These are phyloP conservation scores for Blastocrithidia nonstop DNA, from an alignment of 208 protist genomes.

Conservation along the genomic window DNA sequence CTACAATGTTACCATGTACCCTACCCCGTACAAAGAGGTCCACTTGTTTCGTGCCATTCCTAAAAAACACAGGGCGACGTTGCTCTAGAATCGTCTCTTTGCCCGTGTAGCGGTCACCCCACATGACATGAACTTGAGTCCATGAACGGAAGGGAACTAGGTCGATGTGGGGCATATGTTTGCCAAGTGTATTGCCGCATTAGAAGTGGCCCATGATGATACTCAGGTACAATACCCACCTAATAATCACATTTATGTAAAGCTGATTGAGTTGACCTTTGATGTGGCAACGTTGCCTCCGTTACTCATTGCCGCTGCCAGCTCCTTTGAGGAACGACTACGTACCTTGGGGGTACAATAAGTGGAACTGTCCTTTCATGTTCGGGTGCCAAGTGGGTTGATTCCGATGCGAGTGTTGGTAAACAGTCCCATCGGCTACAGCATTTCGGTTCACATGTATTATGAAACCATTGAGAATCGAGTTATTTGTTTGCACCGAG, in stretches of 20 bases:
- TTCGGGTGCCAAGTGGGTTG: slow-evolving; percentile 19
- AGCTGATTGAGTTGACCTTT: slow-evolving; percentile 72
- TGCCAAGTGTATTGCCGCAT: slow-evolving; percentile 47
- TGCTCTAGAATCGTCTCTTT: slow-evolving; percentile 87
- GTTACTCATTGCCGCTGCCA: slow-evolving; percentile 29
- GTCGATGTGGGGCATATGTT: slow-evolving; percentile 71
- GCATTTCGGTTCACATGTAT: slow-evolving; percentile 63
- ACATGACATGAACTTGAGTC: slow-evolving; percentile 58
- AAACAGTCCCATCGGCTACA: slow-evolving; percentile 59
- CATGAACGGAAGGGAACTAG: slow-evolving; percentile 55
- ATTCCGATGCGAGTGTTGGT: slow-evolving; percentile 80
- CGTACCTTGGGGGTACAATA: slow-evolving; percentile 49
- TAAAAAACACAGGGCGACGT: slow-evolving; percentile 27
- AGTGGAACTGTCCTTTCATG: slow-evolving; percentile 72
- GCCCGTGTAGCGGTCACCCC: slow-evolving; percentile 83
- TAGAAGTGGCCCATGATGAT: slow-evolving; percentile 64
- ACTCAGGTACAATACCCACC: slow-evolving; percentile 35
- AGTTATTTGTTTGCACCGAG: slow-evolving; percentile 30
- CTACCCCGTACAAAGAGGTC: slow-evolving; percentile 73
- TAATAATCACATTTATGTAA: slow-evolving; percentile 76
- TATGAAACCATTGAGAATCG: slow-evolving; percentile 62
- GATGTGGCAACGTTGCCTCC: slow-evolving; percentile 28
- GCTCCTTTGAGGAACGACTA: slow-evolving; percentile 42
- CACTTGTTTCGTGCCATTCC: slow-evolving; percentile 83
- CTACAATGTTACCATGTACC: slow-evolving; percentile 83